Conservation (phyloP, 1,284 basidiomycete genomes). For the Malassezia japonica region DNA sequence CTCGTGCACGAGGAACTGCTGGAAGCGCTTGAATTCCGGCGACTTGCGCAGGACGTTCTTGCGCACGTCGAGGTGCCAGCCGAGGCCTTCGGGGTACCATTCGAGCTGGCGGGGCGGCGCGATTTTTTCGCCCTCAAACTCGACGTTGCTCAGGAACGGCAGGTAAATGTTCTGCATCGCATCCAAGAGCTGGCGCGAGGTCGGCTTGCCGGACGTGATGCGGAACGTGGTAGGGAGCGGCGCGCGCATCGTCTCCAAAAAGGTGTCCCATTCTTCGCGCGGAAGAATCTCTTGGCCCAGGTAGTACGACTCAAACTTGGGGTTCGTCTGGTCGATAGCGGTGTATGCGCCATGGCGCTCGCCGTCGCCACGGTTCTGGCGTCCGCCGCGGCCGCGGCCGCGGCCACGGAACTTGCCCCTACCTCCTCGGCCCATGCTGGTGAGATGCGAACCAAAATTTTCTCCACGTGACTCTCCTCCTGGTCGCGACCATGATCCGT, state of each 20-base stretch:
- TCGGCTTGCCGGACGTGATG: slow-evolving; percentile 55
- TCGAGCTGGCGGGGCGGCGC: slow-evolving; percentile 69
- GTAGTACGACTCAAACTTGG: slow-evolving; percentile 40
- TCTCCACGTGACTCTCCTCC: slow-evolving; percentile 13
- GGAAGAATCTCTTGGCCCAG: slow-evolving; percentile 40
- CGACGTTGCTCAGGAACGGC: slow-evolving; percentile 63
- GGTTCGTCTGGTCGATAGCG: slow-evolving; percentile 15
- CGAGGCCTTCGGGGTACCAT: slow-evolving; percentile 89
- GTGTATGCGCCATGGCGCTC: slow-evolving; percentile 16
- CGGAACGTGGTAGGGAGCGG: slow-evolving; percentile 90
- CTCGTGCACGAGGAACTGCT: slow-evolving; percentile 92
- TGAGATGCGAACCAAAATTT: neutral
- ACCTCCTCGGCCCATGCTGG: slow-evolving; percentile 14
- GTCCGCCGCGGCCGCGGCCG: slow-evolving; percentile 10
- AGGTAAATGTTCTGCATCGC: slow-evolving; percentile 56
- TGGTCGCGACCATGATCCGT: slow-evolving; percentile 11
- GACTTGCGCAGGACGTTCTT: slow-evolving; percentile 82
- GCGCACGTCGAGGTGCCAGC: slow-evolving; percentile 88
- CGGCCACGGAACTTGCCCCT: slow-evolving; percentile 8
- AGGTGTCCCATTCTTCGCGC: slow-evolving; percentile 63
- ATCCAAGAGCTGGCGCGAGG: slow-evolving; percentile 33
- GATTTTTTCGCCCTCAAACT: slow-evolving; percentile 63
- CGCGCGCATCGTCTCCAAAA: slow-evolving; percentile 61
- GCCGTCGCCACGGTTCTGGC: neutral
- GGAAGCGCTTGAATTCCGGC: slow-evolving; percentile 90